Evolutionary conservation across 2,329 filamentous ascomycete species (phyloP).

Genomic region (Fusarium paranaense): DNA sequence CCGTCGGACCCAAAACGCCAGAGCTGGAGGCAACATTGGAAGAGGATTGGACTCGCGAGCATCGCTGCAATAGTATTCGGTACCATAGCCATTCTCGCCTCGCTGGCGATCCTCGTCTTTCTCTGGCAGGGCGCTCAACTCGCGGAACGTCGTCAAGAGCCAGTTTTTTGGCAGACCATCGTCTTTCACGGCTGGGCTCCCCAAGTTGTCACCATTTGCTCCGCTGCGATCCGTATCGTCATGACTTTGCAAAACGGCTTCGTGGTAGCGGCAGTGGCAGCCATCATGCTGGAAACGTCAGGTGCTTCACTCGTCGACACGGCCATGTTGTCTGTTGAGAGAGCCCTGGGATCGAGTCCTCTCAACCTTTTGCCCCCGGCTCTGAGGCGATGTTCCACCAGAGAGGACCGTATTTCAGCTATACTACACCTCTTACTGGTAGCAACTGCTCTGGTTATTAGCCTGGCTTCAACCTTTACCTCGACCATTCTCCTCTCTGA

Average conservation of each 20-base stretch:
- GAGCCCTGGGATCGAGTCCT: not conserved
- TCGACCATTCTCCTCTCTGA: slow-evolving; percentile 23
- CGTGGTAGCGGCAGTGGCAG: not conserved
- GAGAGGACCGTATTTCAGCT: not conserved
- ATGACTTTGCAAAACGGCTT: not conserved
- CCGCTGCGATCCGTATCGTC: not conserved
- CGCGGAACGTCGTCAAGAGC: not conserved
- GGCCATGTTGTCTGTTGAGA: not conserved
- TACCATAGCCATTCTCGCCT: not conserved
- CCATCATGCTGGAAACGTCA: not conserved
- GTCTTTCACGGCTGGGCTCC: not conserved
- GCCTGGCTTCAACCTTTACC: not conserved
- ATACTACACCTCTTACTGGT: not conserved
- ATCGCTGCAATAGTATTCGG: not conserved
- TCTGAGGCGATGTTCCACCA: not conserved
- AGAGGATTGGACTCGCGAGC: not conserved
- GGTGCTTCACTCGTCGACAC: not conserved
- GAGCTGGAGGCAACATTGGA: not conserved
- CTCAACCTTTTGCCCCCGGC: slow-evolving; percentile 12
- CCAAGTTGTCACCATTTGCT: not conserved
- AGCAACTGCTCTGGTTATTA: rapidly evolving
- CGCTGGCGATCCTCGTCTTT: not conserved
- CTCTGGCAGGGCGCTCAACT: not conserved
- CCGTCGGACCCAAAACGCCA: not conserved
- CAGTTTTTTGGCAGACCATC: not conserved